phyloP scores from a whole-genome alignment of 768 basidiomycete genomes.

The Butyriboletus loyo region DNA sequence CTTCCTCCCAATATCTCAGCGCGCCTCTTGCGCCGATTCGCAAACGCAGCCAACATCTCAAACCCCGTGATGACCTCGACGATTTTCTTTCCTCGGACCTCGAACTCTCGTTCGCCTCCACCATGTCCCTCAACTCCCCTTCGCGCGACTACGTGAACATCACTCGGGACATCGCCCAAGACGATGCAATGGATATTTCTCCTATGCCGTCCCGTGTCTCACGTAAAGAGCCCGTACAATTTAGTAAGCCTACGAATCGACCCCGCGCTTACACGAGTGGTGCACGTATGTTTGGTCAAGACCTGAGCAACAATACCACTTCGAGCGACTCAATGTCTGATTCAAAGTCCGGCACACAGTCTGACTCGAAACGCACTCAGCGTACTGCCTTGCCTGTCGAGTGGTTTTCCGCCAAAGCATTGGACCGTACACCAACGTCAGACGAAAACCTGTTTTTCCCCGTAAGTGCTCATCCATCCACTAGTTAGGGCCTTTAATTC shows the following conservation, averaged over 20 bases:
- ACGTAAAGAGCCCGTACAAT: slow-evolving; percentile 30
- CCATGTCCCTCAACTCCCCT: slow-evolving; percentile 76
- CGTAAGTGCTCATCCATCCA: slow-evolving; percentile 19
- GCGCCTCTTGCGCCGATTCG: slow-evolving; percentile 41
- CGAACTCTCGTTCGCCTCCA: slow-evolving; percentile 80
- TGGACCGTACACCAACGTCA: slow-evolving; percentile 17
- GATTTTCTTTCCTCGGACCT: slow-evolving; percentile 73
- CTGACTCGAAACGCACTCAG: slow-evolving; percentile 52
- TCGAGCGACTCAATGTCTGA: slow-evolving; percentile 32
- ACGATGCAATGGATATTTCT: slow-evolving; percentile 80
- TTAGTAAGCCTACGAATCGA: slow-evolving; percentile 36
- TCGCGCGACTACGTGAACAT: slow-evolving; percentile 46
- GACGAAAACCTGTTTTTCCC: slow-evolving; percentile 29
- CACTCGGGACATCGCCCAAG: slow-evolving; percentile 45
- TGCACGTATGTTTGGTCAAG: slow-evolving; percentile 68
- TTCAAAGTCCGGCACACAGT: slow-evolving; percentile 31
- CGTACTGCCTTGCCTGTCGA: slow-evolving; percentile 62
- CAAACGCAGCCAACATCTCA: slow-evolving; percentile 46
- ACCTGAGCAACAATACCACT: slow-evolving; percentile 58
- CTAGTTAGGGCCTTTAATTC: slow-evolving; percentile 7
- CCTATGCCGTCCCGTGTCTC: slow-evolving; percentile 48
- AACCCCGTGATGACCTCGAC: slow-evolving; percentile 52
- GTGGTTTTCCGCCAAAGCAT: slow-evolving; percentile 44
- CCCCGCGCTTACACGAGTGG: slow-evolving; percentile 66
- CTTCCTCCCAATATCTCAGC: slow-evolving; percentile 45